Conservation (phyloP, 1,139 yeast genomes). For the Suhomyces ambrosiae region DNA sequence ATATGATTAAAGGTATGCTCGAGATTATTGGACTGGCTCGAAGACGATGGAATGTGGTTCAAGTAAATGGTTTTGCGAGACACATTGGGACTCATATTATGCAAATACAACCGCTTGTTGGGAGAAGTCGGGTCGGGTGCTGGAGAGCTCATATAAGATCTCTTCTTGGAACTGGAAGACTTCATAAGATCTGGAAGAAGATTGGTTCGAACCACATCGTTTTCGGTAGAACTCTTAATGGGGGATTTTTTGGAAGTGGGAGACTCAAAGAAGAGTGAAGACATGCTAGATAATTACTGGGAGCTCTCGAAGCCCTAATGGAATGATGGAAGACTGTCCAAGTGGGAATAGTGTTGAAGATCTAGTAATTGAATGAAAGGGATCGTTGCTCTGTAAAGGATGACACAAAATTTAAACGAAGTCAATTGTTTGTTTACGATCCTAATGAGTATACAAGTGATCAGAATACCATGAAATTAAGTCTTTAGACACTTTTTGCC, state of each 20-base stretch:
- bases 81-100: constrained; percentile 49
- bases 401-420: constrained; percentile 12
- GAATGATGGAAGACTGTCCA: not conserved
- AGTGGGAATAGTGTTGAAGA: no score
- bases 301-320: not conserved
- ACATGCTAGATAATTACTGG: constrained; percentile 2
- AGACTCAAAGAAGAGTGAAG: constrained; percentile 13
- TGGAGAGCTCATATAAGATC: constrained; percentile 15
- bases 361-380: no score
- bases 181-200: constrained; percentile 12
- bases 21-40: not conserved
- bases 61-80: constrained; percentile 32
- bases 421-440: constrained; percentile 11
- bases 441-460: constrained; percentile 5
- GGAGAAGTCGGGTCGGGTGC: constrained; percentile 26
- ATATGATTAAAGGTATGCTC: constrained; percentile 1
- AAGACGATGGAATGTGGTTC: constrained; percentile 5
- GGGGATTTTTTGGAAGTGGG: constrained; percentile 10
- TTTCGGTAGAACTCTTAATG: constrained; percentile 6
- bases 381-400: no score
- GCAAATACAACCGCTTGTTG: constrained; percentile 35
- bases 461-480: not conserved
- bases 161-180: constrained; percentile 11
- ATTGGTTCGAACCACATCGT: constrained; percentile 9
- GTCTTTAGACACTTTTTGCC: constrained; percentile 9